A percentile compares a stretch with the other conserved stretches of the same genome.
These are phyloP conservation scores for Pterulicium gracile DNA, from an alignment of 1,284 basidiomycete genomes.

Conservation along the genomic window DNA sequence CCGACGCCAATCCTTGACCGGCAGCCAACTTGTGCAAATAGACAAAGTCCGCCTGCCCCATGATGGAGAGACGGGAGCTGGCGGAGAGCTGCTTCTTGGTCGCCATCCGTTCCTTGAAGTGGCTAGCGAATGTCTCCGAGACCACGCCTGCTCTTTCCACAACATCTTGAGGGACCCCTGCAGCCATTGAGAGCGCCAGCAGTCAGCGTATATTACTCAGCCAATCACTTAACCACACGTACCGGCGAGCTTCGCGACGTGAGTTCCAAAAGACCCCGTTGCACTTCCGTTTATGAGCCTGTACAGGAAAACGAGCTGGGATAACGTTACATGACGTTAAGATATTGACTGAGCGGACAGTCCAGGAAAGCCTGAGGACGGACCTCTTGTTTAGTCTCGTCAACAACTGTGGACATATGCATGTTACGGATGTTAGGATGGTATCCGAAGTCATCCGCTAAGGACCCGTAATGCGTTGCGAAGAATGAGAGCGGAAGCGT, in stretches of 20 bases:
- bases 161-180: slow-evolving; percentile 56
- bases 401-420: slow-evolving; percentile 90
- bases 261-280: slow-evolving; percentile 86
- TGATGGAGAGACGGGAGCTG: slow-evolving; percentile 54
- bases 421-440: slow-evolving; percentile 90
- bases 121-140: slow-evolving; percentile 79
- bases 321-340: slow-evolving; percentile 5
- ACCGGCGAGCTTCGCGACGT: slow-evolving; percentile 82
- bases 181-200: too few species aligned
- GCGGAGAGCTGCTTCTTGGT: slow-evolving; percentile 47
- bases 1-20: neutral
- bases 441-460: slow-evolving; percentile 81
- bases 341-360: slow-evolving; percentile 5
- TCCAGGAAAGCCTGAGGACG: slow-evolving; percentile 10
- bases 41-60: slow-evolving; percentile 80
- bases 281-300: slow-evolving; percentile 86
- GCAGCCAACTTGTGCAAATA: slow-evolving; percentile 47
- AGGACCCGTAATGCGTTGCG: slow-evolving; percentile 80
- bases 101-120: slow-evolving; percentile 71
- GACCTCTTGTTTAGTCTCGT: slow-evolving; percentile 82
- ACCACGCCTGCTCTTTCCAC: slow-evolving; percentile 82
- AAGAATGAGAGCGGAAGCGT: slow-evolving; percentile 81
- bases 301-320: slow-evolving; percentile 83
- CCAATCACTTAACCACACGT: too few species aligned
- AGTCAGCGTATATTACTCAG: too few species aligned